Percentiles rank a stretch among this genome's conserved stretches.
Evolutionary conservation across 352 stramenopile genomes (phyloP).

Genomic region (Phytophthora syringae): DNA sequence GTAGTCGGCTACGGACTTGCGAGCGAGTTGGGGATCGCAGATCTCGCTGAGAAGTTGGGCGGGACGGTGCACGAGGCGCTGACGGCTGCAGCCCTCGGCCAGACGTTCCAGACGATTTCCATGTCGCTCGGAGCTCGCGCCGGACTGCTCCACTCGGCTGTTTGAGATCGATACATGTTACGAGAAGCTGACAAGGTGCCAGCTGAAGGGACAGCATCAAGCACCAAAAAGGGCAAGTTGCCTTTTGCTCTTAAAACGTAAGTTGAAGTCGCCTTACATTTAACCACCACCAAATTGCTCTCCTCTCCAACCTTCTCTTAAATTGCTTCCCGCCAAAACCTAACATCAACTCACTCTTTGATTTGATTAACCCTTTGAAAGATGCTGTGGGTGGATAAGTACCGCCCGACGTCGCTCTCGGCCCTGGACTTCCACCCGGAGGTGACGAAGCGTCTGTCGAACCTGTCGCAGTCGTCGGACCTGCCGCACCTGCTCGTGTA

Average conservation of each 20-base stretch:
- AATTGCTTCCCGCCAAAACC: conserved; percentile 9
- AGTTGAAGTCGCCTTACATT: background rate
- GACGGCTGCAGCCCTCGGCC: conserved; percentile 26
- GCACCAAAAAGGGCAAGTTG: too few species aligned
- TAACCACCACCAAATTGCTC: too few species aligned
- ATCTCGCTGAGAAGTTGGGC: conserved; percentile 37
- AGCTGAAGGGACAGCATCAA: too few species aligned
- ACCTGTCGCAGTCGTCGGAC: conserved; percentile 83
- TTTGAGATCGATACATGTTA: conserved; percentile 2
- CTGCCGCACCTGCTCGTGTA: conserved; percentile 98
- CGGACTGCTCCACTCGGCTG: conserved; percentile 43
- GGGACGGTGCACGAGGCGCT: conserved; percentile 37
- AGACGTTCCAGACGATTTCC: conserved; percentile 49
- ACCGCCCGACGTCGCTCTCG: conserved; percentile 93
- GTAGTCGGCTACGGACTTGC: conserved; percentile 46
- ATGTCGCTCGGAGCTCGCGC: conserved; percentile 43
- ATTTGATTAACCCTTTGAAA: conserved; percentile 36
- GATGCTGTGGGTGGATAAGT: conserved; percentile 99
- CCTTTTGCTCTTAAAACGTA: background rate
- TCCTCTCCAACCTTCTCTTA: background rate
- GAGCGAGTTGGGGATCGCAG: conserved; percentile 32
- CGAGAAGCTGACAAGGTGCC: too few species aligned
- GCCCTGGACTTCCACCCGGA: conserved; percentile 95
- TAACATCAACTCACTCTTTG: background rate
- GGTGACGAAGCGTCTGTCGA: conserved; percentile 91